These are phyloP conservation scores for Pseudevernia furfuracea DNA, from an alignment of 495 filamentous ascomycete species.

Conservation along the genomic window DNA sequence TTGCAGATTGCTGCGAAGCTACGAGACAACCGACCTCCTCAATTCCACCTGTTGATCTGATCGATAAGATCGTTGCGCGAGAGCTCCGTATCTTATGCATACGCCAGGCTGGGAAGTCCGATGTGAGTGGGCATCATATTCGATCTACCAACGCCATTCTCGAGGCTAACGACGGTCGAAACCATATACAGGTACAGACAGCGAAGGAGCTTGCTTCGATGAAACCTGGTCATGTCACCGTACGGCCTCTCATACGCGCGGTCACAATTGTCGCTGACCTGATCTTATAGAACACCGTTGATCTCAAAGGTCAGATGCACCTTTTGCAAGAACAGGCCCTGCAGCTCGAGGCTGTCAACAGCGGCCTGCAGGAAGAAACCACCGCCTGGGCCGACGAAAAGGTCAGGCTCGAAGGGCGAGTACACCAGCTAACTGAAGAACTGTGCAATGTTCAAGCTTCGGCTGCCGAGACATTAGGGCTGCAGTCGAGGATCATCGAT, in stretches of 20 bases:
- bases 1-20: neutral
- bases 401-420: neutral
- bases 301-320: too few species aligned
- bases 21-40: neutral
- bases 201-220: too few species aligned
- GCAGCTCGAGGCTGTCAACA: too few species aligned
- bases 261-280: too few species aligned
- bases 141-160: too few species aligned
- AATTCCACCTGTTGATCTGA: neutral
- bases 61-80: neutral
- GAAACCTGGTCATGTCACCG: too few species aligned
- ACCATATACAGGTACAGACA: too few species aligned
- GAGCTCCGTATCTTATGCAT: neutral
- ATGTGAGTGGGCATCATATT: neutral
- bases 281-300: too few species aligned
- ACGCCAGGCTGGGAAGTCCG: neutral
- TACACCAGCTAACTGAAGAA: neutral
- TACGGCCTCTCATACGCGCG: too few species aligned
- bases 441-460: neutral
- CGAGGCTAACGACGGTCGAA: too few species aligned
- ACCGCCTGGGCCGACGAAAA: neutral
- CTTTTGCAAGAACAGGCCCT: too few species aligned
- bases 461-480: neutral
- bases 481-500: neutral
- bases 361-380: too few species aligned